Conservation (phyloP, 257 asterid species). For the Anisodus tanguticus region DNA sequence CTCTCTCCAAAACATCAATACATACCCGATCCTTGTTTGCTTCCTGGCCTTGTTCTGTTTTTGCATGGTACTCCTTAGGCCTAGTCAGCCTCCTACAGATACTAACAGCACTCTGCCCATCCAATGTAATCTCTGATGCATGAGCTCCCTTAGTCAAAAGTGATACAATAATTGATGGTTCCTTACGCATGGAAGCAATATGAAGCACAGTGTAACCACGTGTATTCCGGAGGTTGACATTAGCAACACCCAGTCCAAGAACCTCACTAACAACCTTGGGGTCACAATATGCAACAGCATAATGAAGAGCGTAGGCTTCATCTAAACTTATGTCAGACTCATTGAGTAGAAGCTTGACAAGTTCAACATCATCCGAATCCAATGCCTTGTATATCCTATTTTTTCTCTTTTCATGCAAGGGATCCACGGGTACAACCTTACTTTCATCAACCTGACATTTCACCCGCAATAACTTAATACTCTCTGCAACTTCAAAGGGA, state of each 20-base stretch:
- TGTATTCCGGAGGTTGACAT: conserved; percentile 56
- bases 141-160: conserved; percentile 68
- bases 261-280: conserved; percentile 70
- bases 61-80: conserved; percentile 70
- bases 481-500: conserved; percentile 51
- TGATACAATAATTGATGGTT: conserved; percentile 67
- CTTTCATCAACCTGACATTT: conserved; percentile 41
- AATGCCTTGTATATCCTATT: conserved; percentile 67
- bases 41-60: conserved; percentile 61
- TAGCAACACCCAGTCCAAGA: conserved; percentile 60
- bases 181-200: conserved; percentile 71
- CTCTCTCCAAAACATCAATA: conserved; percentile 75
- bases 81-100: conserved; percentile 66
- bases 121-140: conserved; percentile 54
- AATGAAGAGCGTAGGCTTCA: conserved; percentile 72
- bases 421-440: conserved; percentile 35
- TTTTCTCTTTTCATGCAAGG: conserved; percentile 53
- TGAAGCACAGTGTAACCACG: conserved; percentile 68
- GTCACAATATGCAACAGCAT: conserved; percentile 73
- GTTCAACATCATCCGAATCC: conserved; percentile 76
- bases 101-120: conserved; percentile 55
- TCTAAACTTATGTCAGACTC: conserved; percentile 71
- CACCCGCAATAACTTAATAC: conserved; percentile 45
- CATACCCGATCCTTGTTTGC: conserved; percentile 66
- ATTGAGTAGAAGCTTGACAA: conserved; percentile 59